Base-by-base conservation (phyloP, 176 grass and related monocot species). In the Carex myosuroides region DNA sequence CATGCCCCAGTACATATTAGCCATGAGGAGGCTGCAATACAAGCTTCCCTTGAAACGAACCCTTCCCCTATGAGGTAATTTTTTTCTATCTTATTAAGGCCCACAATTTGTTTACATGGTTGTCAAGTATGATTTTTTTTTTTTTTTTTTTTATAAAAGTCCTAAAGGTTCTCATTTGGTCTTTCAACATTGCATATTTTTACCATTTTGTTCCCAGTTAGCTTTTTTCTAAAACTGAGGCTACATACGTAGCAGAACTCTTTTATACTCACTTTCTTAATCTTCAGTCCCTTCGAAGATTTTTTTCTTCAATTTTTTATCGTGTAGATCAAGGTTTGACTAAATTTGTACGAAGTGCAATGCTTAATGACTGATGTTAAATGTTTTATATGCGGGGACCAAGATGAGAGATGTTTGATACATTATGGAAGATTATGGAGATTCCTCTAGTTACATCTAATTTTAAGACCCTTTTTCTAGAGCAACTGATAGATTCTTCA, bases 41-140 rank as follows among this genome's bases (percentile, higher is more conserved):
- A 94, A 75, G 90, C 91, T 85, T 96, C 93, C 77, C 96, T 95
- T 87, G 88, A 99, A 55, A 89, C 97, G 64, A 83, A 91, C 75
- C 88, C 78, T 57, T 56, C 91, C 77, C 57, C 91, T 79, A 84
- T 96, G 55, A 94, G 93, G 97, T 98, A 85, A 54, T 70, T 3
- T 88, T 86, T 78, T 18, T 61, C 21, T 10, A 57, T 78, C 22
- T 52, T 33, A 18, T 77, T 4, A 26, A 55, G 26, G 10, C 26
- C 26, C 48, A 17, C 30, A 6, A 17, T 10, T 33, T 56, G 0
- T 32, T 56, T 77, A 24, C 50, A 33, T 57, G 73, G 73, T 18
- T 4, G 9, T 57, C 12, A 26, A 57, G 50, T 56, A 57, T 54
- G 8, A 32, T 77, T 52, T 8, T 56, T 57, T 8, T 56, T 57